phyloP scores from a whole-genome alignment of 768 basidiomycete species.

The Gloeophyllum trabeum region DNA sequence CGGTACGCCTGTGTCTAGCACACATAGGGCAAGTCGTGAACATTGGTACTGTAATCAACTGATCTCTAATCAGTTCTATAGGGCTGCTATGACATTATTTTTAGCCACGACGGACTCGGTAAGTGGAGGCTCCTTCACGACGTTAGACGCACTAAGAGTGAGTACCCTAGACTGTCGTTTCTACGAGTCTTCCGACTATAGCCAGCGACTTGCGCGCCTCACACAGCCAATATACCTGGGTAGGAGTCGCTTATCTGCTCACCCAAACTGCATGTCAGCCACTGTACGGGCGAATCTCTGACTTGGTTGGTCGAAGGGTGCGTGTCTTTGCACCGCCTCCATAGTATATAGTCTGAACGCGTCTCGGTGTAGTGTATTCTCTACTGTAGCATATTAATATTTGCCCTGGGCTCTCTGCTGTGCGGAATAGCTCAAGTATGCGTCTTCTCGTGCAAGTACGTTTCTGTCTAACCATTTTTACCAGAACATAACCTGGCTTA shows the following conservation, averaged over 20 bases:
- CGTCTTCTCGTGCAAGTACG: neutral
- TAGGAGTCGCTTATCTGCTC: constrained; percentile 75
- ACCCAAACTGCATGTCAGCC: constrained; percentile 83
- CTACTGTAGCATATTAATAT: constrained; percentile 63
- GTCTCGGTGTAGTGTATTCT: constrained; percentile 40
- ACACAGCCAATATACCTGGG: constrained; percentile 74
- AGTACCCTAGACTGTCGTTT: constrained; percentile 51
- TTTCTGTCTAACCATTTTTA: constrained; percentile 7
- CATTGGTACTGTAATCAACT: neutral
- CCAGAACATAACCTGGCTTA: constrained; percentile 52
- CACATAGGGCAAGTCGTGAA: constrained; percentile 52
- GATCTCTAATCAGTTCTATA: constrained; percentile 16
- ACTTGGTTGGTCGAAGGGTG: constrained; percentile 74
- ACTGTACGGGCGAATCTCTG: constrained; percentile 70
- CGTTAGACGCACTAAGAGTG: constrained; percentile 2
- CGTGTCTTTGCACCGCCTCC: constrained; percentile 9
- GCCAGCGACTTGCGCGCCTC: constrained; percentile 56
- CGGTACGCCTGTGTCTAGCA: constrained; percentile 42
- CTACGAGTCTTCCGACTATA: constrained; percentile 77
- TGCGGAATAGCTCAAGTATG: constrained; percentile 66
- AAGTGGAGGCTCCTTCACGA: constrained; percentile 15
- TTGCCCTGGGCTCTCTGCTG: constrained; percentile 68
- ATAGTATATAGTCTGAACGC: constrained; percentile 3
- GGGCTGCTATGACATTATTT: constrained; percentile 72
- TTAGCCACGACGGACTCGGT: constrained; percentile 84